A percentile compares a stretch with the other conserved stretches of the same genome.
Evolutionary conservation across 345 rosid species (phyloP).

Genomic region (Capsella bursapastoris): DNA sequence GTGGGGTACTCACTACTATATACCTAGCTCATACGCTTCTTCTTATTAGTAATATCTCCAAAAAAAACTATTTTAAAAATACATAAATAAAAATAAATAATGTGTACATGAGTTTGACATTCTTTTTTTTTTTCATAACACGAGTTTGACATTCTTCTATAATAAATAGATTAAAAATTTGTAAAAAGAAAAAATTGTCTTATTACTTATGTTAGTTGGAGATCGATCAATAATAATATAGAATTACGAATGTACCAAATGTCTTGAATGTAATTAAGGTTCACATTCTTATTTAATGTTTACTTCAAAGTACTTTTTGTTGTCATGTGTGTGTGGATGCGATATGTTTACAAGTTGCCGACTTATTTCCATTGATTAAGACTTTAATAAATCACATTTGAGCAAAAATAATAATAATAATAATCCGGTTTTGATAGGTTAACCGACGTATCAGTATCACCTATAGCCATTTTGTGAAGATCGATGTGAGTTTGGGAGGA

Average conservation of each 20-base stretch:
- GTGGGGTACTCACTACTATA: conserved; percentile 30
- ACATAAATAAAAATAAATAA: background rate
- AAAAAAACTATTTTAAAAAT: conserved; percentile 6
- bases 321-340: conserved; percentile 37
- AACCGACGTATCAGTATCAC: background rate
- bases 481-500: no score
- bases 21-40: conserved; percentile 38
- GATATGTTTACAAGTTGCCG: conserved; percentile 28
- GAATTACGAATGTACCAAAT: conserved; percentile 20
- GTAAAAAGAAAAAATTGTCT: conserved; percentile 12
- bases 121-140: conserved; percentile 24
- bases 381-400: background rate
- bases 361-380: conserved; percentile 9
- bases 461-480: background rate
- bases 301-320: conserved; percentile 29
- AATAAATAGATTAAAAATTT: conserved; percentile 35
- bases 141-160: conserved; percentile 41
- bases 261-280: conserved; percentile 20
- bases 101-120: conserved; percentile 38
- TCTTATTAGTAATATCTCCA: conserved; percentile 22
- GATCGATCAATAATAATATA: background rate
- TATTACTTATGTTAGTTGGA: conserved; percentile 26
- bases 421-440: background rate
- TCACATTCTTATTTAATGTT: conserved; percentile 36
- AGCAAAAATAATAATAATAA: no score